Percentiles rank a stretch among this genome's conserved stretches.
These are phyloP conservation scores for Pythium utonaiense DNA, from an alignment of 352 stramenopile species.

Conservation along the genomic window DNA sequence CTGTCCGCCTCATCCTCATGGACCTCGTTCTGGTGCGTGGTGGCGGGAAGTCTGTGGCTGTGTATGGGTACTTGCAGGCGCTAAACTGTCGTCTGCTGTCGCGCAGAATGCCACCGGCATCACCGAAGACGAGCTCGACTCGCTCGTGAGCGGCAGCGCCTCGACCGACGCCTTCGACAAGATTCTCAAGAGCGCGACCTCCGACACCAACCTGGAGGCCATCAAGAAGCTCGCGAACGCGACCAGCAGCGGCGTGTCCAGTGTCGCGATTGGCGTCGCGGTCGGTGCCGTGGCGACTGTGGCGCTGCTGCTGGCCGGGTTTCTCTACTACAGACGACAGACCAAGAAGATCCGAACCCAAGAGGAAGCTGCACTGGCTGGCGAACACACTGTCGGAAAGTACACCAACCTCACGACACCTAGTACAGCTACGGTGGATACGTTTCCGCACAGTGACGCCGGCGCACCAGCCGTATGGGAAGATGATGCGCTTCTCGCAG, in stretches of 20 bases:
- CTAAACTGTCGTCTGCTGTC: too few relatives aligned
- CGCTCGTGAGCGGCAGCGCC: too few relatives aligned
- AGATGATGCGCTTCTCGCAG: slow-evolving; percentile 3
- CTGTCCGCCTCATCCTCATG: too few relatives aligned
- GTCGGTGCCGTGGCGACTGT: neutral
- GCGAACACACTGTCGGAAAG: neutral
- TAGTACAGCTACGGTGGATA: neutral
- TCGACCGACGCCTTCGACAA: too few relatives aligned
- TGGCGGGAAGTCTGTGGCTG: too few relatives aligned
- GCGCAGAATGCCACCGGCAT: too few relatives aligned
- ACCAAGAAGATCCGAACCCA: neutral
- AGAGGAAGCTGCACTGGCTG: neutral
- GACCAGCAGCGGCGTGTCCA: neutral
- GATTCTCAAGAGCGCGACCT: too few relatives aligned
- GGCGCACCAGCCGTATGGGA: slow-evolving; percentile 6
- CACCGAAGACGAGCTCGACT: too few relatives aligned
- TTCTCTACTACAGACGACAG: neutral
- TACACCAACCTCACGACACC: neutral
- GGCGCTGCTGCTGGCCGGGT: neutral
- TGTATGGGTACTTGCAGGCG: too few relatives aligned
- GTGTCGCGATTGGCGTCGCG: neutral
- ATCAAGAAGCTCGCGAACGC: too few relatives aligned
- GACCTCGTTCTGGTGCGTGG: too few relatives aligned
- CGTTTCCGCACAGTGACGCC: neutral
- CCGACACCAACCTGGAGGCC: too few relatives aligned